phyloP scores from a whole-genome alignment of 2,329 filamentous ascomycete genomes.

The Aspergillus sp. region DNA sequence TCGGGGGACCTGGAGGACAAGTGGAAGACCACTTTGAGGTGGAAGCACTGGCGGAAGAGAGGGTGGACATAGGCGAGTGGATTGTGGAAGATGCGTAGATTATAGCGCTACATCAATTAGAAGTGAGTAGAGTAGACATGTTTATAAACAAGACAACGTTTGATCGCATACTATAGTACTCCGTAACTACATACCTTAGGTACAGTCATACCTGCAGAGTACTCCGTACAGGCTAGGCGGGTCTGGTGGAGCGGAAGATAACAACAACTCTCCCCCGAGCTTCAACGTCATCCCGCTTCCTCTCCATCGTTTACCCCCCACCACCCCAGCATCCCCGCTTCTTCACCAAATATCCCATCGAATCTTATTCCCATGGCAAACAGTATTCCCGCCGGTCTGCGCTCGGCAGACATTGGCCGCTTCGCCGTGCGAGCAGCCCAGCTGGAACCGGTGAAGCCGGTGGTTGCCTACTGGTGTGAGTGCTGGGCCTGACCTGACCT shows the following conservation, averaged over 20 bases:
- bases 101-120: neutral
- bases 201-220: too few species aligned
- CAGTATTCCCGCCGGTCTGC: conserved; percentile 69
- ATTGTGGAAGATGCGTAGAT: conserved; percentile 31
- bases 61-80: conserved; percentile 45
- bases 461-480: conserved; percentile 93
- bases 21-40: conserved; percentile 44
- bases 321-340: conserved; percentile 5
- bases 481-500: conserved; percentile 19
- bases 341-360: neutral
- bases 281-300: conserved; percentile 25
- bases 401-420: conserved; percentile 76
- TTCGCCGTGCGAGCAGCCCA: conserved; percentile 83
- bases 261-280: conserved; percentile 6
- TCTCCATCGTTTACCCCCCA: conserved; percentile 8
- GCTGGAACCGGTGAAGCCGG: conserved; percentile 79
- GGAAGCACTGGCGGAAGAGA: conserved; percentile 43
- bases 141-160: neutral
- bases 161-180: neutral
- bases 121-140: neutral
- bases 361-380: conserved; percentile 61
- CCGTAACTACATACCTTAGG: neutral
- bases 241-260: neutral
- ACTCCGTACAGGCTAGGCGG: neutral
- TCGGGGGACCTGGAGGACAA: conserved; percentile 61